Base-by-base conservation (phyloP, 1,284 basidiomycete species). In the Sporisorium iseilematis-ciliati region DNA sequence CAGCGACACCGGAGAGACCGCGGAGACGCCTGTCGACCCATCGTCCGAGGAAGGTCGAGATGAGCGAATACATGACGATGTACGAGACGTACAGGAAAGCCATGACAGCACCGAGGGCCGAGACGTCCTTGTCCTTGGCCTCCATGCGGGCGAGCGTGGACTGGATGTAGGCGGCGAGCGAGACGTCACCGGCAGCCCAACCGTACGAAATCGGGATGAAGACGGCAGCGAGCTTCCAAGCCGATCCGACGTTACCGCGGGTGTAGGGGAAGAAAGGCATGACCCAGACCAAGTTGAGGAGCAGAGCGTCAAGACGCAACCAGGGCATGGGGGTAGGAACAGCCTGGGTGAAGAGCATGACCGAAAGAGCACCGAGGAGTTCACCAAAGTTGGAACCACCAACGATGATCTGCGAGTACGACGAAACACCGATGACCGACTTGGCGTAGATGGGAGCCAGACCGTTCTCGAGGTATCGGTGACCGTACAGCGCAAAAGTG, bases 151-250 rank as follows among this genome's bases (percentile, higher is more conserved):
- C 77, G 54, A 86, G 79, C 4, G 81, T 81, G 31, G 82, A 80
- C 72, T 86, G 85, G 75, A 86, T 85, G 80, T 85, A 86, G 14
- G 86, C 86, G 45, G 86, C 85, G 25, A 86, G 79, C 25, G 84
- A 85, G 35, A 85, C 84, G 53, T 86, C 85, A 45, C 85, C 86
- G 42, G 85, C 84, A 52, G 85, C 85, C 86, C 86, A 86, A 69
- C 85, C 86, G 76, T 75, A 83, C 7, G 82, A 84, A 56, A 86
- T 76, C 50, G 85, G 82, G 12, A 80, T 81, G 67, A 85, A 84
- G 73, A 70, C 74, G 25, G 69, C 75, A 46, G 80, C 82, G 38
- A 84, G 61, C 49, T 75, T 78, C 83, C 83, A 85, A 21, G 83
- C 83, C 7, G 72, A 75, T 2, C 52, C 43, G 20, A 71, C 72